Evolutionary conservation across 495 filamentous ascomycete species (phyloP), one percentile per base, ranked within the genome.

Genomic region (Daldinia concentrica): DNA sequence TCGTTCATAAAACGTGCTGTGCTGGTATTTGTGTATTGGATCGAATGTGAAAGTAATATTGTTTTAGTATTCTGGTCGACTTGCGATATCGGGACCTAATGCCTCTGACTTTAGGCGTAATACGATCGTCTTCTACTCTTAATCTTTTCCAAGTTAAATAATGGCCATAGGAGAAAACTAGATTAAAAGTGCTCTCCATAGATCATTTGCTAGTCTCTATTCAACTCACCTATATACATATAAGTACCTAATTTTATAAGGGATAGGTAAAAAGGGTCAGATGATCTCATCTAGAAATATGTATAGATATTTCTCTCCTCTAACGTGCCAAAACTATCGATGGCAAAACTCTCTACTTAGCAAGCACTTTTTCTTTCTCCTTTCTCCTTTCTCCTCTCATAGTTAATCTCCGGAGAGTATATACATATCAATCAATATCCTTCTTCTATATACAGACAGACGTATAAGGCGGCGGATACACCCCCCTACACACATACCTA

Each of bases 1-100:
- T 29, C 7, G 32, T 71, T 71, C 52, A 63, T 51, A 19, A 62
- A 62, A 45, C 1, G 24, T 58, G 29, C 39, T 30, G 8, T 64
- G 14, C 24, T 36, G 14, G 15, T 54, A 8, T 15, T n/a, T 54
- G 15, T 27, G 15, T n/a, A 15, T 30, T 1, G 4, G 9, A 36
- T 36, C 34, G 12, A 36, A 36, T 36, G 34, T 36, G 34, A 36
- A 36, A 36, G 34, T 36, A 36, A 36, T 36, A 36, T 36, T 14
- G 34, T 0, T 4, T 36, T 36, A 14, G 3, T 36, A 4, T 36
- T 36, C 34, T 36, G 12, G 34, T 36, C 14, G 34, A 12, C 12
- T 14, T 4, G 12, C 3, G 12, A 36, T 36, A 36, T 36, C 12
- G 14, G 34, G 11, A 34, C 8, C 9, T 34, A 34, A 34, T 34